phyloP scores from a whole-genome alignment of 495 filamentous ascomycete species.

The Penicillium silybi region DNA sequence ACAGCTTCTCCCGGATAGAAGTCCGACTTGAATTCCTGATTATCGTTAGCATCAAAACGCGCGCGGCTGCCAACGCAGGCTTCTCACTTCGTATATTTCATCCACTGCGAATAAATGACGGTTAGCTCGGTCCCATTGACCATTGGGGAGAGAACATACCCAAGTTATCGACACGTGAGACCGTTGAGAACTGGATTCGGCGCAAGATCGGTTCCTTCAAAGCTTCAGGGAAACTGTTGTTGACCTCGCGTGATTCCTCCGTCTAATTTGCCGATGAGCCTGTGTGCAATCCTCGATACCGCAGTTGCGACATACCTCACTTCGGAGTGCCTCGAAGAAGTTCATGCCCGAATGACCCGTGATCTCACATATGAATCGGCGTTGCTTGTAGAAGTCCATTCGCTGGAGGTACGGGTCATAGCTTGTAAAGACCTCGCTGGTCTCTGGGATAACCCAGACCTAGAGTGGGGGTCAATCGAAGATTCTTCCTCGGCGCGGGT shows the following conservation, averaged over 20 bases:
- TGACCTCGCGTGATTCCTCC: conserved; percentile 81
- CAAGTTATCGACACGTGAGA: conserved; percentile 86
- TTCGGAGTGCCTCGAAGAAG: conserved; percentile 91
- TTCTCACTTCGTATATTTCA: conserved; percentile 58
- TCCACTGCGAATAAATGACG: conserved; percentile 49
- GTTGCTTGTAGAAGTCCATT: conserved; percentile 92
- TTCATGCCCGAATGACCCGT: conserved; percentile 87
- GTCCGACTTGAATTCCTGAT: conserved; percentile 83
- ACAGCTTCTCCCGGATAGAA: conserved; percentile 93
- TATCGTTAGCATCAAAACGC: conserved; percentile 29
- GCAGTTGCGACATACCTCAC: conserved; percentile 65
- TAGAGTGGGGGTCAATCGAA: conserved; percentile 28
- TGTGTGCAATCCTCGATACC: neutral
- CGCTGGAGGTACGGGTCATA: conserved; percentile 86
- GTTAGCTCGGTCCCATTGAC: conserved; percentile 7
- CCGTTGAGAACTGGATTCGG: conserved; percentile 84
- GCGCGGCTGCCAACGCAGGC: neutral
- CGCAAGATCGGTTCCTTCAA: conserved; percentile 88
- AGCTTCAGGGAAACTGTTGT: conserved; percentile 85
- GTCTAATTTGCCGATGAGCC: conserved; percentile 46
- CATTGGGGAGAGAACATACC: conserved; percentile 46
- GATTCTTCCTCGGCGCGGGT: neutral
- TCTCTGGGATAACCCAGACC: conserved; percentile 90
- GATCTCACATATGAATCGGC: conserved; percentile 89
- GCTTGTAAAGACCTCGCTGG: conserved; percentile 81